These are phyloP conservation scores for Flaveria floridana DNA, from an alignment of 140 eudicot genomes.

Conservation along the genomic window DNA sequence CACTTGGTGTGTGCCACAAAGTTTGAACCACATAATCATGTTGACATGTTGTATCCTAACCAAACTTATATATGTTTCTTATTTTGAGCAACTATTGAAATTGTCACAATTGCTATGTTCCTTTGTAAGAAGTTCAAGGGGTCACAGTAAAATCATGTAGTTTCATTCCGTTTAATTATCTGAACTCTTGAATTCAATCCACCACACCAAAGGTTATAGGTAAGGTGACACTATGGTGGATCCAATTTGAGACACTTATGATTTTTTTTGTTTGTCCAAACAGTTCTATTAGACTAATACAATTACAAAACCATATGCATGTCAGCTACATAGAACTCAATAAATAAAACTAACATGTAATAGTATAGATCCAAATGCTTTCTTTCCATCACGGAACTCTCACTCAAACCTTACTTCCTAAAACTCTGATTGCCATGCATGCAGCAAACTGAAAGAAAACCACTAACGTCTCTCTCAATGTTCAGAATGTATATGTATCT, in stretches of 20 bases:
- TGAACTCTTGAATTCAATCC: neutral
- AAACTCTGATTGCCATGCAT: conserved; percentile 10
- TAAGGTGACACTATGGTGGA: neutral
- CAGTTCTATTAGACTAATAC: neutral
- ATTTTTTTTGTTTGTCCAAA: neutral
- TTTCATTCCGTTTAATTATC: neutral
- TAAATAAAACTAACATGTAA: neutral
- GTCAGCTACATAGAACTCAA: conserved; percentile 9
- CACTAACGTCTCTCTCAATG: conserved; percentile 14
- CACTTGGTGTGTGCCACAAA: neutral
- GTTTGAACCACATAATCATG: conserved; percentile 21
- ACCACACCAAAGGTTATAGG: neutral
- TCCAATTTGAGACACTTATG: neutral
- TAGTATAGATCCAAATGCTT: neutral
- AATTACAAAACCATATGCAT: conserved; percentile 12
- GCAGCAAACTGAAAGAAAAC: neutral
- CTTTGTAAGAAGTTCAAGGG: neutral
- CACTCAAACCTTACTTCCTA: neutral
- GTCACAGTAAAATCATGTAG: neutral
- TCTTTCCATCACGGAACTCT: conserved; percentile 3
- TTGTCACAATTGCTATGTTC: neutral
- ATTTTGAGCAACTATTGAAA: neutral
- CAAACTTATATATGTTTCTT: neutral
- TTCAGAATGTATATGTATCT: conserved; percentile 8
- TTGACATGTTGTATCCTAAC: conserved; percentile 17